Evolutionary conservation across 164 flowering plant species (phyloP).

Genomic region (Stephania cephalantha): DNA sequence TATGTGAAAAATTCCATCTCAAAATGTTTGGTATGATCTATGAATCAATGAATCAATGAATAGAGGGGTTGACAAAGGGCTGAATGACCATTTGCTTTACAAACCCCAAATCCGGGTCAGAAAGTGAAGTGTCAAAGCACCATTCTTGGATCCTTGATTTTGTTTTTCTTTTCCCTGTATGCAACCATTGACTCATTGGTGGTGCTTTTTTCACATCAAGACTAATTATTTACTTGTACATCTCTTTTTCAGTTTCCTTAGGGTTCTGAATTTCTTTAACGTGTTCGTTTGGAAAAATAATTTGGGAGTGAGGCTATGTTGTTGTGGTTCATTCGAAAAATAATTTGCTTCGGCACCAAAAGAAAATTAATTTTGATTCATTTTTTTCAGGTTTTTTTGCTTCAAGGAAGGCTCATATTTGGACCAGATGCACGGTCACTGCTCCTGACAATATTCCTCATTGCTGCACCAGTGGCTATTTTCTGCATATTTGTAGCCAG

Average conservation of each 20-base stretch:
- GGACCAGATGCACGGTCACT: constrained; percentile 94
- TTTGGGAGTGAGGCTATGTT: not conserved
- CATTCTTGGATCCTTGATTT: not conserved
- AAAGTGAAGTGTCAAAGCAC: not conserved
- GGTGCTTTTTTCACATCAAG: not conserved
- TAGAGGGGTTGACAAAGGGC: too few relatives aligned
- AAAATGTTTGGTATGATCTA: too few relatives aligned
- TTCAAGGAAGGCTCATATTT: constrained; percentile 81
- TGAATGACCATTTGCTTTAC: too few relatives aligned
- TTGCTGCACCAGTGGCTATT: constrained; percentile 61
- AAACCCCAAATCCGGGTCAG: too few relatives aligned
- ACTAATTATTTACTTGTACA: not conserved
- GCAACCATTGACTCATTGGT: not conserved
- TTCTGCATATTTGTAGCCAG: constrained; percentile 86
- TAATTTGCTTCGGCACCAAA: not conserved
- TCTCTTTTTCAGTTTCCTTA: not conserved
- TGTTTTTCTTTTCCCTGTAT: not conserved
- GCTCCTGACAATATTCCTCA: constrained; percentile 65
- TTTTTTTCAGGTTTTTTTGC: constrained; percentile 67
- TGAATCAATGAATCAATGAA: too few relatives aligned
- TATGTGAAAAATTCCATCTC: too few relatives aligned
- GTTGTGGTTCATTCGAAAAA: not conserved
- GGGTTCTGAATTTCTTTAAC: too few relatives aligned
- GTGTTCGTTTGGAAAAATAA: not conserved
- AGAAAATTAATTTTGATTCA: not conserved